phyloP scores from a whole-genome alignment of 192 early-diverging fungal genomes.

The Entomortierella lignicola region DNA sequence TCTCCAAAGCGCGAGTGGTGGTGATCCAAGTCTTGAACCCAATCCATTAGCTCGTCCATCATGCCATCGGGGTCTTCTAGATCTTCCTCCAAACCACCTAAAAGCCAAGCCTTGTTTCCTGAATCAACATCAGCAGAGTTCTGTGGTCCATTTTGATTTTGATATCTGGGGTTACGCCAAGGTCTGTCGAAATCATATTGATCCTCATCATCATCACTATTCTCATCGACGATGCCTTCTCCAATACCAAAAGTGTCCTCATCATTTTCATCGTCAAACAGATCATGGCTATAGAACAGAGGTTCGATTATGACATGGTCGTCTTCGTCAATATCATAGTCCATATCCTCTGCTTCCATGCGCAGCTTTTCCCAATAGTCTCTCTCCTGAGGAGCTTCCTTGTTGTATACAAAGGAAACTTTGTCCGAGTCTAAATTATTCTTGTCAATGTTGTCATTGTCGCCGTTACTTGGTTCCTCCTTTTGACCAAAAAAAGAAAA shows the following conservation, averaged over 20 bases:
- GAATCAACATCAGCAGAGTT: neutral
- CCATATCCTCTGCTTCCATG: neutral
- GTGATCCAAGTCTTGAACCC: constrained; percentile 20
- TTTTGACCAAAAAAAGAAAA: neutral
- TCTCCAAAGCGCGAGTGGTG: neutral
- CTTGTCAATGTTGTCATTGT: neutral
- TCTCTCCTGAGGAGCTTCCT: neutral
- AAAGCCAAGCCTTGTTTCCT: neutral
- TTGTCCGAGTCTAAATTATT: neutral
- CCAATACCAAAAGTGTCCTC: neutral
- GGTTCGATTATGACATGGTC: neutral
- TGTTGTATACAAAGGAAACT: neutral
- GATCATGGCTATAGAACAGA: neutral
- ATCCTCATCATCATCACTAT: neutral
- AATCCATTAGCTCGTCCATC: constrained; percentile 20
- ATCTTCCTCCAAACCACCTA: constrained; percentile 21
- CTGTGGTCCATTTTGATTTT: neutral
- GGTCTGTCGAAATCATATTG: neutral
- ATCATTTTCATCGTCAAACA: neutral
- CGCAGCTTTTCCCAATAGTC: neutral
- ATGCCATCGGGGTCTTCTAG: constrained; percentile 1
- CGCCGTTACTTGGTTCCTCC: neutral
- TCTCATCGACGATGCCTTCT: neutral
- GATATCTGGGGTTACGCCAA: neutral
- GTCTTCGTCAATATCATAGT: neutral